Conservation (phyloP, 1,284 basidiomycete genomes). For the Austropuccinia psidii region DNA sequence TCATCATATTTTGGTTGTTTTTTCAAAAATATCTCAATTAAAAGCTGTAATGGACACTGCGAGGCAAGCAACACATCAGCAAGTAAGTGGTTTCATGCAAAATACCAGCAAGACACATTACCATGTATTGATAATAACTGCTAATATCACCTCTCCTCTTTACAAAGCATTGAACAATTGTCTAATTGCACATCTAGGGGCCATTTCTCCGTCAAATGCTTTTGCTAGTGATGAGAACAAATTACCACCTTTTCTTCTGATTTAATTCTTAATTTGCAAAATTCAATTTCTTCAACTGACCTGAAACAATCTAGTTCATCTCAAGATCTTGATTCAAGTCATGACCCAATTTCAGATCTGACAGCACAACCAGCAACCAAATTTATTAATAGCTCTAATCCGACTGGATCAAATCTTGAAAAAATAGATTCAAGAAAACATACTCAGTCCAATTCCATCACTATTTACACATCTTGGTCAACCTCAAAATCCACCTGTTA, state of each 20-base stretch:
- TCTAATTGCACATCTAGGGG: conserved; percentile 75
- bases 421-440: no score
- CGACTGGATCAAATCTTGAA: no score
- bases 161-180: conserved; percentile 62
- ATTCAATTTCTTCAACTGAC: no score
- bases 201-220: conserved; percentile 73
- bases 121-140: conserved; percentile 79
- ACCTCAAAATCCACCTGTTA: no score
- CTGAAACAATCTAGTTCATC: no score
- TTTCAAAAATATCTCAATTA: conserved; percentile 70
- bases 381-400: no score
- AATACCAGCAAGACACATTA: conserved; percentile 68
- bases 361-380: no score
- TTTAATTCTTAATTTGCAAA: no score
- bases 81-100: conserved; percentile 66
- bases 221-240: conserved; percentile 56
- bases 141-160: conserved; percentile 81
- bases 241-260: conserved; percentile 56
- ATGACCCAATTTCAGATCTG: no score
- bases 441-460: no score
- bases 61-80: conserved; percentile 80
- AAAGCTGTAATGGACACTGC: conserved; percentile 83
- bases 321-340: no score
- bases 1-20: conserved; percentile 73
- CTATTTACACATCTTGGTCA: no score